Percentiles rank a stretch among this genome's conserved stretches.
phyloP scores from a whole-genome alignment of 768 basidiomycete genomes.

The Russula dissimulans region DNA sequence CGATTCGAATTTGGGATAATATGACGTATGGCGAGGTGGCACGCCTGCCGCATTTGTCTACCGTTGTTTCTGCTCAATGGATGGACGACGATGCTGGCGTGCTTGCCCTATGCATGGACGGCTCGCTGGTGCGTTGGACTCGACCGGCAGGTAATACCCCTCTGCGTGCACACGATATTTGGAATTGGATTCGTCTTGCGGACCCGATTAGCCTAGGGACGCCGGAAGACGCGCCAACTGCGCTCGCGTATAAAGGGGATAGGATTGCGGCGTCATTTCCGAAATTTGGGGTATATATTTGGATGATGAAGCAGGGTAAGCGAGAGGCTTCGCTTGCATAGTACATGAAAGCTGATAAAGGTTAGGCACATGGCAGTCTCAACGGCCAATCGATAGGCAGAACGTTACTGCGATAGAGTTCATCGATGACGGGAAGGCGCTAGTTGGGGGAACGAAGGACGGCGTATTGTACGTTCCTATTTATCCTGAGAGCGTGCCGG shows the following conservation, averaged over 20 bases:
- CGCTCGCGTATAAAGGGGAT: conserved; percentile 17
- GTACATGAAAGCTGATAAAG: neutral
- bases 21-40: conserved; percentile 41
- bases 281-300: conserved; percentile 17
- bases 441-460: conserved; percentile 62
- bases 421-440: conserved; percentile 50
- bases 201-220: conserved; percentile 2
- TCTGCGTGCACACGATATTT: conserved; percentile 14
- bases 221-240: conserved; percentile 18
- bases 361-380: conserved; percentile 53
- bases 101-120: conserved; percentile 34
- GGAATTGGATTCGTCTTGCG: conserved; percentile 13
- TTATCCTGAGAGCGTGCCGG: neutral
- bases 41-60: conserved; percentile 43
- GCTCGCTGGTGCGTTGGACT: conserved; percentile 55
- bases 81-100: conserved; percentile 27
- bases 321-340: conserved; percentile 29
- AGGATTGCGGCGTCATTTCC: conserved; percentile 19
- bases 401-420: conserved; percentile 59
- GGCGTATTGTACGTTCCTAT: conserved; percentile 48
- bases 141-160: conserved; percentile 34
- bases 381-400: conserved; percentile 53
- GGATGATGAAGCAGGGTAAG: conserved; percentile 19
- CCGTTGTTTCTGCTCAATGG: conserved; percentile 46
- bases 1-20: conserved; percentile 53